Evolutionary conservation across 1,284 basidiomycete genomes (phyloP).

Genomic region (Peniophora sp.): DNA sequence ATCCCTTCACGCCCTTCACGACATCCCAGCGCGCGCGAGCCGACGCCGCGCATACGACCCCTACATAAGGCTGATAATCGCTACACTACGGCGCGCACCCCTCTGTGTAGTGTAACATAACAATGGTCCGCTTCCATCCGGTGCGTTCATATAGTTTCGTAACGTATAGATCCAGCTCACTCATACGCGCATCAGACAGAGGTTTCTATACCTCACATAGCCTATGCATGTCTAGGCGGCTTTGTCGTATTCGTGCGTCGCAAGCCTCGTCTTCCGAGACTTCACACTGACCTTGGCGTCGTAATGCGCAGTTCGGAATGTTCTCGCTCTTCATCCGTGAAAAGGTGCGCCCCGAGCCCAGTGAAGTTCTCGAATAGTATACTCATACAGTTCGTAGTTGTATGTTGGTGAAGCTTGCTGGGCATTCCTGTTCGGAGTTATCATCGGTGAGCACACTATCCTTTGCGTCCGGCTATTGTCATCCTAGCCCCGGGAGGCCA

Average conservation of each 20-base stretch:
- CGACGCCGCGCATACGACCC: no score
- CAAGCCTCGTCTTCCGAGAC: neutral
- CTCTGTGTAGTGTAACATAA: no score
- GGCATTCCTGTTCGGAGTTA: conserved; percentile 92
- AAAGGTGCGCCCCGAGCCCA: conserved; percentile 39
- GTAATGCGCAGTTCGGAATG: conserved; percentile 77
- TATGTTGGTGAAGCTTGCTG: conserved; percentile 97
- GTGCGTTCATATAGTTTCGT: conserved; percentile 2
- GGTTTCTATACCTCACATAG: conserved; percentile 62
- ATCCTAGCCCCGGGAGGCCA: no score
- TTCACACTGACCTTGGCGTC: neutral
- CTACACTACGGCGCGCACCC: no score
- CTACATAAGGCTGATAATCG: no score
- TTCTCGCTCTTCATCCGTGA: conserved; percentile 92
- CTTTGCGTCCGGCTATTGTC: conserved; percentile 11
- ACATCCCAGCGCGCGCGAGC: no score
- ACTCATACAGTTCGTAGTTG: conserved; percentile 35
- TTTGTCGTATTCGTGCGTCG: conserved; percentile 68
- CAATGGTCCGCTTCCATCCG: conserved; percentile 5
- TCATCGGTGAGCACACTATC: conserved; percentile 51
- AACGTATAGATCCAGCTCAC: neutral
- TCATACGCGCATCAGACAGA: conserved; percentile 43
- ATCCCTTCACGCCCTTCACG: no score
- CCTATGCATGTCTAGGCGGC: conserved; percentile 79
- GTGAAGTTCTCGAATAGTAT: neutral